phyloP scores from a whole-genome alignment of 2,329 filamentous ascomycete genomes.

The Pestalotiopsis sp. region DNA sequence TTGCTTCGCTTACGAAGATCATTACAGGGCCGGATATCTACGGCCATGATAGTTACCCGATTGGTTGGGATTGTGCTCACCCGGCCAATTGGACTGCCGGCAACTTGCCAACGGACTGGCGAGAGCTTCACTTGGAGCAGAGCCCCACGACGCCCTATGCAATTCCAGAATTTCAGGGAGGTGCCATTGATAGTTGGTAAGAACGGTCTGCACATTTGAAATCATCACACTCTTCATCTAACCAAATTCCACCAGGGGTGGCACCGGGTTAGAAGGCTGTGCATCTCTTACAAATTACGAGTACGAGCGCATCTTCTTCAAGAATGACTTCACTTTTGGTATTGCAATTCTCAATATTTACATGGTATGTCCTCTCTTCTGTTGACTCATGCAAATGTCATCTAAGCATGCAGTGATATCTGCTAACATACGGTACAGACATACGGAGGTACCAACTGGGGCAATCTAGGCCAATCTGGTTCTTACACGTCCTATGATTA shows the following conservation, averaged over 20 bases:
- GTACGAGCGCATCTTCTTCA: constrained; percentile 78
- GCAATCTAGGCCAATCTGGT: constrained; percentile 72
- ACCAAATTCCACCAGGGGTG: constrained; percentile 47
- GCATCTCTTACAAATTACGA: constrained; percentile 68
- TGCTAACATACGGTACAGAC: background rate
- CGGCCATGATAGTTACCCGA: constrained; percentile 43
- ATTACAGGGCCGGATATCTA: constrained; percentile 26
- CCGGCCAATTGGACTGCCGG: constrained; percentile 59
- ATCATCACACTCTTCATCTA: background rate
- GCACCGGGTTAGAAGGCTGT: constrained; percentile 69
- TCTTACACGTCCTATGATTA: constrained; percentile 64
- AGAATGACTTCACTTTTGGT: constrained; percentile 61
- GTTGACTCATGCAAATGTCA: too few relatives aligned
- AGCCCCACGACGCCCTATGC: constrained; percentile 66
- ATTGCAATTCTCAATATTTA: constrained; percentile 72
- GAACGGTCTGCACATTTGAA: background rate
- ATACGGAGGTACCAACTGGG: constrained; percentile 79
- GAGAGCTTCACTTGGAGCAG: constrained; percentile 54
- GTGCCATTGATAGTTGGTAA: constrained; percentile 68
- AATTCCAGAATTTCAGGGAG: constrained; percentile 62
- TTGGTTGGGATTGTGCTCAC: constrained; percentile 47
- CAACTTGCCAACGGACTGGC: constrained; percentile 57
- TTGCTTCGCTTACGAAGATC: background rate
- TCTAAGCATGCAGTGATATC: too few relatives aligned
- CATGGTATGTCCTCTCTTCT: constrained; percentile 49